Percentiles rank a stretch among this genome's conserved stretches.
Evolutionary conservation across 1,139 yeast genomes (phyloP).

Genomic region (Saccharomyces pastorianus): DNA sequence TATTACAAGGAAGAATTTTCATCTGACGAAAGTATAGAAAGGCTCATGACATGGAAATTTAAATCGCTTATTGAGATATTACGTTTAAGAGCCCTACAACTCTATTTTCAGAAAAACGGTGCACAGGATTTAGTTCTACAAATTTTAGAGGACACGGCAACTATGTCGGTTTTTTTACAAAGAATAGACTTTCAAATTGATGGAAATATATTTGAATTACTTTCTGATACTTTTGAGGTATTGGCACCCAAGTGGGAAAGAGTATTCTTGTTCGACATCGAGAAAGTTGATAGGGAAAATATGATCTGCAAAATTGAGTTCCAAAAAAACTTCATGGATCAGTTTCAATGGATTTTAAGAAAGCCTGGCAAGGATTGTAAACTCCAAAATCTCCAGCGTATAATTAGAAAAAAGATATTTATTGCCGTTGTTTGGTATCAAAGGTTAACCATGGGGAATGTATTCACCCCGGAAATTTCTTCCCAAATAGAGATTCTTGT

Average conservation of each 20-base stretch:
- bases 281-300: constrained; percentile 2
- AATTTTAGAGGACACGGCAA: not conserved
- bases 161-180: not conserved
- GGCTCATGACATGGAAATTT: not conserved
- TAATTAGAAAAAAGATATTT: not conserved
- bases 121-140: not conserved
- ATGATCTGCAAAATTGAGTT: constrained; percentile 6
- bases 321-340: constrained; percentile 6
- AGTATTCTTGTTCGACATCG: constrained; percentile 6
- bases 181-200: not conserved
- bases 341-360: constrained; percentile 1
- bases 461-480: not conserved
- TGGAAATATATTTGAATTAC: not conserved
- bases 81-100: not conserved
- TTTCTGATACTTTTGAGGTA: constrained; percentile 1
- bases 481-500: not conserved
- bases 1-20: constrained; percentile 4
- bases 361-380: not conserved
- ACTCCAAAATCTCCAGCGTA: not conserved
- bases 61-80: not conserved
- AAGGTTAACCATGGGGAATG: not conserved
- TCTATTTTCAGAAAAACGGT: not conserved
- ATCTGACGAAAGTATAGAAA: not conserved
- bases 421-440: not conserved
- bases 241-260: constrained; percentile 5